A percentile compares a stretch with the other conserved stretches of the same genome.
These are phyloP conservation scores for Boletellus emodensis DNA, from an alignment of 768 basidiomycete species.

Conservation along the genomic window DNA sequence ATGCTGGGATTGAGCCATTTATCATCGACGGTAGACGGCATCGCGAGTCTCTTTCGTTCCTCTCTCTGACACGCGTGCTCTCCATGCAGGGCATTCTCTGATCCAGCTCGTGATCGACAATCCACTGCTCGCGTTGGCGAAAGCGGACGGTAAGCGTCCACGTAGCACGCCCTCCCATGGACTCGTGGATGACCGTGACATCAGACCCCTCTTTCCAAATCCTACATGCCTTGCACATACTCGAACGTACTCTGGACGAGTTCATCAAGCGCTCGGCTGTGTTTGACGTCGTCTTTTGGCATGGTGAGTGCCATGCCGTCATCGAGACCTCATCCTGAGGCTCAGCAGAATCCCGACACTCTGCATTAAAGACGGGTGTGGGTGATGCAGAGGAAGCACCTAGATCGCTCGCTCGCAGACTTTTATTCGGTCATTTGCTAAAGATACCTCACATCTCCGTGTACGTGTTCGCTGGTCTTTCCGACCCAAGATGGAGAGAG, in stretches of 20 bases:
- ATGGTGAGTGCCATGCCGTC: slow-evolving; percentile 33
- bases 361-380: slow-evolving; percentile 38
- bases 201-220: slow-evolving; percentile 58
- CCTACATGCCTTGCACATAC: slow-evolving; percentile 51
- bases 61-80: slow-evolving; percentile 1
- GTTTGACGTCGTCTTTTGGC: slow-evolving; percentile 65
- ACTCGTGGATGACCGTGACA: background rate
- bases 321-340: background rate
- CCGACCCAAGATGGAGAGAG: slow-evolving; percentile 46
- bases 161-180: background rate
- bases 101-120: slow-evolving; percentile 57
- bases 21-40: slow-evolving; percentile 52
- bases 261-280: slow-evolving; percentile 47
- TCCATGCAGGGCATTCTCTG: slow-evolving; percentile 53
- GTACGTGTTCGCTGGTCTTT: slow-evolving; percentile 41
- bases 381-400: slow-evolving; percentile 39
- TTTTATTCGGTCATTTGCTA: slow-evolving; percentile 49
- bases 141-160: slow-evolving; percentile 35
- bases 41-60: background rate
- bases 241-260: slow-evolving; percentile 51
- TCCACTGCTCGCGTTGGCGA: slow-evolving; percentile 55
- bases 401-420: slow-evolving; percentile 46
- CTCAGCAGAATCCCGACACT: slow-evolving; percentile 41
- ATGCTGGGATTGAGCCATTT: slow-evolving; percentile 64
- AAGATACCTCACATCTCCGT: slow-evolving; percentile 38